phyloP scores from a whole-genome alignment of 2,329 filamentous ascomycete genomes.

The Madurella mycetomatis region DNA sequence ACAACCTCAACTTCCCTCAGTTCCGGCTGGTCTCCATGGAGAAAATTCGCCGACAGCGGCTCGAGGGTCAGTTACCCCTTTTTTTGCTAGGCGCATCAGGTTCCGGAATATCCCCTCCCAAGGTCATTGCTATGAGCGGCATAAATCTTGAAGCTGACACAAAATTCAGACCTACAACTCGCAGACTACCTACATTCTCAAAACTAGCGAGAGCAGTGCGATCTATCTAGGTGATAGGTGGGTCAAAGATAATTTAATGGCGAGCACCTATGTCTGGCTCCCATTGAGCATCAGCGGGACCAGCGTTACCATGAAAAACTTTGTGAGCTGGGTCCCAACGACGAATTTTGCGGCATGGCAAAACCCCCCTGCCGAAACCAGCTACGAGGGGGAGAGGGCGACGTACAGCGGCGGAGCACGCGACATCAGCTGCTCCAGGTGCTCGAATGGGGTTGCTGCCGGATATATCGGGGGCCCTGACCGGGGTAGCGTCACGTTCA shows the following conservation, averaged over 20 bases:
- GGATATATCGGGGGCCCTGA: conserved; percentile 52
- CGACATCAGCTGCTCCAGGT: conserved; percentile 45
- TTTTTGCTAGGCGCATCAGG: too few species aligned
- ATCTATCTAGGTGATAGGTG: conserved; percentile 67
- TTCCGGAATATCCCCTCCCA: too few species aligned
- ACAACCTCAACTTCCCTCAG: conserved; percentile 20
- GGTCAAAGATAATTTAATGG: conserved; percentile 54
- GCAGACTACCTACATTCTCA: conserved; percentile 58
- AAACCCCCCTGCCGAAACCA: conserved; percentile 37
- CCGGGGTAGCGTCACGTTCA: conserved; percentile 45
- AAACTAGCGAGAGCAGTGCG: conserved; percentile 34
- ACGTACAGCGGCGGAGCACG: conserved; percentile 43
- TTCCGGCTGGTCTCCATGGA: conserved; percentile 59
- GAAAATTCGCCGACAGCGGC: conserved; percentile 53
- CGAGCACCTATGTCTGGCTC: conserved; percentile 62
- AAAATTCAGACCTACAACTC: conserved; percentile 47
- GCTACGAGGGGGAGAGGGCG: conserved; percentile 49
- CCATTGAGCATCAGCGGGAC: conserved; percentile 52
- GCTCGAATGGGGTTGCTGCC: conserved; percentile 45
- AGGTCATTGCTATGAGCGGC: not conserved
- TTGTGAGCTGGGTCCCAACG: conserved; percentile 50
- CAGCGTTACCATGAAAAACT: conserved; percentile 46
- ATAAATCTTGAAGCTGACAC: conserved; percentile 25
- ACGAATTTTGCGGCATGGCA: conserved; percentile 20
- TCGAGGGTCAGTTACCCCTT: conserved; percentile 30